These are phyloP conservation scores for Friedmanniomyces endolithicus DNA, from an alignment of 495 filamentous ascomycete species.

Conservation along the genomic window DNA sequence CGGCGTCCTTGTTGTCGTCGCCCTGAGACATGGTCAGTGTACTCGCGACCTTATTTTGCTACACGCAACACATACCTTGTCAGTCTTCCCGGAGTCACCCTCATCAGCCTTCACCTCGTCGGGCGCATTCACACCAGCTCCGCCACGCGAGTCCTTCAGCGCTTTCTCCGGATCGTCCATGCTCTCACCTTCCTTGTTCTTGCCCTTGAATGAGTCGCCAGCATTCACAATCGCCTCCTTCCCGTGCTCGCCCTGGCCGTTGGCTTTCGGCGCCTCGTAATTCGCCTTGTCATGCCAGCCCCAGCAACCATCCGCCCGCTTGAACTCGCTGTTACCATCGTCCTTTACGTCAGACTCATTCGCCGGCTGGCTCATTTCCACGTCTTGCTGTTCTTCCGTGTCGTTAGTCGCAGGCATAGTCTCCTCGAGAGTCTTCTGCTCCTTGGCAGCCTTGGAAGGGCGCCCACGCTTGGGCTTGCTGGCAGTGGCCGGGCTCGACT, in stretches of 20 bases:
- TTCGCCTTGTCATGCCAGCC: conserved; percentile 13
- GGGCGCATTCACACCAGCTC: conserved; percentile 6
- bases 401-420: conserved; percentile 18
- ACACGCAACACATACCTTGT: conserved; percentile 9
- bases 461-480: conserved; percentile 24
- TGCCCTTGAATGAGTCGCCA: conserved; percentile 8
- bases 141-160: conserved; percentile 12
- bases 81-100: conserved; percentile 10
- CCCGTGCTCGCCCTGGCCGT: conserved; percentile 2
- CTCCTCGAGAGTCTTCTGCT: conserved; percentile 32
- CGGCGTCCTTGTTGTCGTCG: conserved; percentile 4
- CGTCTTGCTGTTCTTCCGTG: conserved; percentile 14
- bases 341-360: conserved; percentile 1
- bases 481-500: conserved; percentile 9
- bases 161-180: conserved; percentile 13
- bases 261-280: conserved; percentile 4
- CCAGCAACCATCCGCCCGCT: conserved; percentile 13
- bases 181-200: conserved; percentile 9
- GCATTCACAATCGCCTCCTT: background rate
- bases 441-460: conserved; percentile 19
- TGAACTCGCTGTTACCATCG: conserved; percentile 3
- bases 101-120: conserved; percentile 17
- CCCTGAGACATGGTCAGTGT: background rate
- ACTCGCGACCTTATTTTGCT: background rate
- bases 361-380: conserved; percentile 17